Percentiles rank a stretch among this genome's conserved stretches.
phyloP scores from a whole-genome alignment of 2,329 filamentous ascomycete genomes.

The Apiospora saccharicola region DNA sequence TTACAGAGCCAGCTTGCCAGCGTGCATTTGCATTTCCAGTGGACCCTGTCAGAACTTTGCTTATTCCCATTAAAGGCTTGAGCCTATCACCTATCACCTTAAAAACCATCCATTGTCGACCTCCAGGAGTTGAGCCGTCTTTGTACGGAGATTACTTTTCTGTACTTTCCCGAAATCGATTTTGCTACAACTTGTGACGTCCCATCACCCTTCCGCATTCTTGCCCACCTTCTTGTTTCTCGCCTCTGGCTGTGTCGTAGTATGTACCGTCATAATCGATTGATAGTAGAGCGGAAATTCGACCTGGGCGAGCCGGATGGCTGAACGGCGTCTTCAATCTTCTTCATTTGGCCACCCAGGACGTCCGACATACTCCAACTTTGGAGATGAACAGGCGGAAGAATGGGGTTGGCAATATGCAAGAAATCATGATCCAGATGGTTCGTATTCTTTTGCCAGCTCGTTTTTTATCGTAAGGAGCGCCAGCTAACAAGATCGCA shows the following conservation, averaged over 20 bases:
- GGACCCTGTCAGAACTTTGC: slow-evolving; percentile 19
- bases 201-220: background rate
- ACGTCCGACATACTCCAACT: slow-evolving; percentile 26
- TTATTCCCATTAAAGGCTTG: slow-evolving; percentile 18
- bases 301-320: slow-evolving; percentile 30
- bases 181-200: slow-evolving; percentile 2
- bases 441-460: slow-evolving; percentile 6
- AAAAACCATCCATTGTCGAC: slow-evolving; percentile 12
- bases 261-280: slow-evolving; percentile 27
- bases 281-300: slow-evolving; percentile 25
- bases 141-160: slow-evolving; percentile 1
- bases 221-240: slow-evolving; percentile 13
- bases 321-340: slow-evolving; percentile 27
- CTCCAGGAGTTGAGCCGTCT: background rate
- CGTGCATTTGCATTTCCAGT: background rate
- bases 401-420: slow-evolving; percentile 27
- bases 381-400: slow-evolving; percentile 26
- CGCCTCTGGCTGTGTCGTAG: slow-evolving; percentile 24
- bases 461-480: background rate
- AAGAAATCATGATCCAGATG: slow-evolving; percentile 26
- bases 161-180: background rate
- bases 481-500: slow-evolving; percentile 32
- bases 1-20: background rate
- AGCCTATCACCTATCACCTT: slow-evolving; percentile 12
- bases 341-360: slow-evolving; percentile 29